phyloP scores from a whole-genome alignment of 129 eudicot genomes.

The Flaveria bidentis region DNA sequence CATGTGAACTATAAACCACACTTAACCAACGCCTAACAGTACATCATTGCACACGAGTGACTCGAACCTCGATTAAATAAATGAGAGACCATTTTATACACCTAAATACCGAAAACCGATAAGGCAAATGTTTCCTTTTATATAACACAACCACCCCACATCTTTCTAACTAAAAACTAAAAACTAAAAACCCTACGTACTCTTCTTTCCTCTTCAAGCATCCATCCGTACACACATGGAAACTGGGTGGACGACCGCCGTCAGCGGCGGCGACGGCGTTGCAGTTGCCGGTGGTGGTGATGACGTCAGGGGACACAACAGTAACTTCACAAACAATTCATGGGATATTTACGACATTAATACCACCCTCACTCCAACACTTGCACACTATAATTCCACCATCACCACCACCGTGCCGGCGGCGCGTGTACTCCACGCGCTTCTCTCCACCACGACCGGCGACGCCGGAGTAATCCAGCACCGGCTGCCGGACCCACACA shows the following conservation, averaged over 20 bases:
- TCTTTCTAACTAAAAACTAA: conserved; percentile 18
- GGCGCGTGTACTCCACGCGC: conserved; percentile 33
- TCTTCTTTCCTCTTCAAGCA: not conserved
- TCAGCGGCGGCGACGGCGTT: conserved; percentile 17
- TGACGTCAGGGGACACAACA: conserved; percentile 31
- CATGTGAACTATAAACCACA: no score
- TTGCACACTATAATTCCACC: conserved; percentile 19
- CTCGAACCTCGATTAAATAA: no score
- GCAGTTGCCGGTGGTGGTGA: not conserved
- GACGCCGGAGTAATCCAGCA: not conserved
- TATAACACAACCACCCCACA: conserved; percentile 4
- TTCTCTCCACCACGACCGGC: not conserved
- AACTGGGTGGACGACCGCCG: conserved; percentile 43
- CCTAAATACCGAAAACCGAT: no score
- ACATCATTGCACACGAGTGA: no score
- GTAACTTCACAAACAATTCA: conserved; percentile 42
- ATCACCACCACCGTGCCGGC: not conserved
- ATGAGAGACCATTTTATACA: no score
- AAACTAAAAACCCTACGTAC: not conserved
- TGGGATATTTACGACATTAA: conserved; percentile 44
- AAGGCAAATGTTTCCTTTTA: conserved; percentile 22
- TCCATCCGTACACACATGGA: conserved; percentile 38
- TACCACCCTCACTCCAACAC: not conserved
- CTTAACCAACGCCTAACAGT: no score
- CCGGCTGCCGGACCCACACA: conserved; percentile 56